Percentiles rank a stretch among this genome's conserved stretches.
Evolutionary conservation across 306 rosid species (phyloP).

Genomic region (Oemleria cerasiformis): DNA sequence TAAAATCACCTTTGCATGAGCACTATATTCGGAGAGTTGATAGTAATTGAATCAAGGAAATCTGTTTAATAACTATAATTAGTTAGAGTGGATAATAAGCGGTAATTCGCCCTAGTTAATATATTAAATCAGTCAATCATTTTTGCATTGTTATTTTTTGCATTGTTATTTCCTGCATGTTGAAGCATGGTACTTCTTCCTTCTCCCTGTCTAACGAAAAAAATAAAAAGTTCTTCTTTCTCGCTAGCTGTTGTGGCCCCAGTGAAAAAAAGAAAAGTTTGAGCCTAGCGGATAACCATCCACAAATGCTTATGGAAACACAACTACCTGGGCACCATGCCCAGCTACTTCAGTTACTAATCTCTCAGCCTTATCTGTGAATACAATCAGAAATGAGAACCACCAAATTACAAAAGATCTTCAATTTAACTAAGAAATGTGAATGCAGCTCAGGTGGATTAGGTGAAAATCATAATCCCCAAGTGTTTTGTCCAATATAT

Average conservation of each 20-base stretch:
- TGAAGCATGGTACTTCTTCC: constrained; percentile 79
- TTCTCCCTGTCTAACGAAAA: constrained; percentile 40
- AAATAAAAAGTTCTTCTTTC: no score
- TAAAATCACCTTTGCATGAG: no score
- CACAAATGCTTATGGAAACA: constrained; percentile 93
- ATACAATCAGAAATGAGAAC: no score
- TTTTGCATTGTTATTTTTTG: no score
- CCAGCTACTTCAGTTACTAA: constrained; percentile 81
- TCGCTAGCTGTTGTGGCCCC: constrained; percentile 51
- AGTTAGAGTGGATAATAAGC: no score
- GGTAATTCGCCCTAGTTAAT: no score
- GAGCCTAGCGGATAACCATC: constrained; percentile 97
- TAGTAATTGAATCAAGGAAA: no score
- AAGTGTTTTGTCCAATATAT: no score
- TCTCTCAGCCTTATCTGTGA: constrained; percentile 44
- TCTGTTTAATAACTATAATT: no score
- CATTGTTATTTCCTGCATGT: no score
- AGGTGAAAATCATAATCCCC: background rate
- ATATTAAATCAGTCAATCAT: no score
- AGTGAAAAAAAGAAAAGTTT: constrained; percentile 48
- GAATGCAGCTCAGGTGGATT: background rate
- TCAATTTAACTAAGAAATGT: background rate
- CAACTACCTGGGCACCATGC: constrained; percentile 79
- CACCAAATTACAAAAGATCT: background rate
- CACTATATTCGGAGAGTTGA: no score